A percentile compares a stretch with the other conserved stretches of the same genome.
Evolutionary conservation across 208 protist species (phyloP).

Genomic region (Herpetomonas samuelpessoai): DNA sequence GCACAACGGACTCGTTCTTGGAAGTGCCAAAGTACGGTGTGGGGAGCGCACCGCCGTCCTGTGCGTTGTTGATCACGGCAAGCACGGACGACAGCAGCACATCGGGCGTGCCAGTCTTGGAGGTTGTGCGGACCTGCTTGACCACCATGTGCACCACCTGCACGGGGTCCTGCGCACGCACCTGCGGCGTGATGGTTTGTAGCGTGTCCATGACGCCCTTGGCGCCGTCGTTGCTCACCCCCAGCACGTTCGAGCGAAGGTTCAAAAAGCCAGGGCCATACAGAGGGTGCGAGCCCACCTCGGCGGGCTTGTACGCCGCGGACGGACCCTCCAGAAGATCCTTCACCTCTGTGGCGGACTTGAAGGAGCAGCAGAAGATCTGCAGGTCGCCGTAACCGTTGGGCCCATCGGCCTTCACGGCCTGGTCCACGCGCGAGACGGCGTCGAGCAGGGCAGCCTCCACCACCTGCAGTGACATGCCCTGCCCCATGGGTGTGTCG

Average conservation of each 20-base stretch:
- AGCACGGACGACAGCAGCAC: conserved; percentile 50
- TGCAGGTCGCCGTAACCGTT: conserved; percentile 39
- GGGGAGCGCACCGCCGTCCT: conserved; percentile 1
- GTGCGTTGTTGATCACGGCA: conserved; percentile 32
- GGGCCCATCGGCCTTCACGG: conserved; percentile 20
- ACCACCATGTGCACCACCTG: conserved; percentile 41
- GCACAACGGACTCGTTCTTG: conserved; percentile 28
- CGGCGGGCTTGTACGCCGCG: conserved; percentile 12
- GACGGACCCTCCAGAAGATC: conserved; percentile 17
- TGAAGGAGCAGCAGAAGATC: conserved; percentile 32
- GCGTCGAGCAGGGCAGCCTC: conserved; percentile 23
- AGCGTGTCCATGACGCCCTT: conserved; percentile 23
- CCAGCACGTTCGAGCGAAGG: conserved; percentile 22
- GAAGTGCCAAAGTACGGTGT: conserved; percentile 31
- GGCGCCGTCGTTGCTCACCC: conserved; percentile 4
- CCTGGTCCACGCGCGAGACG: conserved; percentile 20
- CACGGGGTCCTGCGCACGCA: conserved; percentile 22
- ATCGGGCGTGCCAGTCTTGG: conserved; percentile 26
- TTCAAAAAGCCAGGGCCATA: conserved; percentile 58
- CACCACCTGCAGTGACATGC: conserved; percentile 15
- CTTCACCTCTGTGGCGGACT: conserved; percentile 23
- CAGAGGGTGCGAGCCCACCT: conserved; percentile 53
- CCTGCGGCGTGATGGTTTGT: conserved; percentile 17
- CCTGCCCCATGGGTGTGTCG: conserved; percentile 8
- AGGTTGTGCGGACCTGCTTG: conserved; percentile 44